Evolutionary conservation across 23 red algal species (phyloP).

Genomic region (Agarophyton chilense): DNA sequence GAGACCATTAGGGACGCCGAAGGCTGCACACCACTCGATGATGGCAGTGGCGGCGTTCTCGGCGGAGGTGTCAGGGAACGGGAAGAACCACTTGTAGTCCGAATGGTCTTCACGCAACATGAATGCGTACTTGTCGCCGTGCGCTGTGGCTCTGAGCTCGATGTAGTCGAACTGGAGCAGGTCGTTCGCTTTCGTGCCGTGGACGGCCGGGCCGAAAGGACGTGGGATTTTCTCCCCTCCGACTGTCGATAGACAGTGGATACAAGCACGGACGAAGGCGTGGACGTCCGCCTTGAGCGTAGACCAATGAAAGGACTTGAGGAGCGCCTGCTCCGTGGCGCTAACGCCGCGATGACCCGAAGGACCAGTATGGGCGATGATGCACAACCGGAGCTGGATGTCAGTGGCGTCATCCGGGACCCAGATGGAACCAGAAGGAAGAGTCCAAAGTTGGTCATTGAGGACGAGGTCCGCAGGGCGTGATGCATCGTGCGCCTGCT

Average conservation of each 20-base stretch:
- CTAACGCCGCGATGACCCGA: neutral
- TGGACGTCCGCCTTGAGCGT: conserved; percentile 14
- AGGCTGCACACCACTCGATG: conserved; percentile 25
- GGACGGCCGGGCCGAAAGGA: conserved; percentile 19
- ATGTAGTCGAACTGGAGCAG: conserved; percentile 59
- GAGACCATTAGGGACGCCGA: conserved; percentile 13
- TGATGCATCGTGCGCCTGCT: neutral
- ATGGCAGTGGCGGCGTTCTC: conserved; percentile 20
- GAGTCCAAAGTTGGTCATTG: neutral
- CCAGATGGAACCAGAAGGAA: conserved; percentile 3
- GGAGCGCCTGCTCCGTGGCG: too few species aligned
- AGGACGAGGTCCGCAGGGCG: neutral
- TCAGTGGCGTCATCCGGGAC: conserved; percentile 29
- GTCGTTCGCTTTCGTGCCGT: conserved; percentile 28
- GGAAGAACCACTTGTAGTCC: conserved; percentile 47
- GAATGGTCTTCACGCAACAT: conserved; percentile 24
- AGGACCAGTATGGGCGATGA: conserved; percentile 26
- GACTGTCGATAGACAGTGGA: conserved; percentile 49
- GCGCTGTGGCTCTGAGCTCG: neutral
- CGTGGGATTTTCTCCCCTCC: conserved; percentile 49
- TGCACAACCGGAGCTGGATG: conserved; percentile 22
- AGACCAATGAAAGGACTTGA: conserved; percentile 31
- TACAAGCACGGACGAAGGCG: conserved; percentile 39
- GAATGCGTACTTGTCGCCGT: conserved; percentile 4
- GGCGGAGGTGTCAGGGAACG: conserved; percentile 17